Conservation (phyloP, 768 basidiomycete genomes). For the Pisolithus albus region DNA sequence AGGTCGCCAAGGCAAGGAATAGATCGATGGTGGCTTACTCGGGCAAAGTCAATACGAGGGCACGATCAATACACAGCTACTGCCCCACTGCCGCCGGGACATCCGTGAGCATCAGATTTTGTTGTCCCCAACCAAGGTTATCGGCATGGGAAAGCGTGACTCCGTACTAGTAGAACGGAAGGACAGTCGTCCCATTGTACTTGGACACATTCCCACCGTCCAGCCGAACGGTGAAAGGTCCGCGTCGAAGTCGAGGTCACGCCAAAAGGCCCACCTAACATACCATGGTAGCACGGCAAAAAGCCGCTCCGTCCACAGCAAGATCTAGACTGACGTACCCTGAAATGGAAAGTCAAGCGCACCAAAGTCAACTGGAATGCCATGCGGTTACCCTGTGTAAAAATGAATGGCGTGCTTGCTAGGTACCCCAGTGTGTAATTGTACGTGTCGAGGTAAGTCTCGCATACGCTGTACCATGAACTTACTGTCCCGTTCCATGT, state of each 20-base stretch:
- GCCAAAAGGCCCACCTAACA: constrained; percentile 38
- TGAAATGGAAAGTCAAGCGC: constrained; percentile 8
- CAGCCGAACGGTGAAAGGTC: constrained; percentile 31
- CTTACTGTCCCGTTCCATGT: constrained; percentile 37
- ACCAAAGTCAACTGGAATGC: background rate
- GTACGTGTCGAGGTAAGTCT: background rate
- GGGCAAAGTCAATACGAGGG: constrained; percentile 15
- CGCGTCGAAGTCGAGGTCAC: constrained; percentile 30
- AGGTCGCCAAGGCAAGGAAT: background rate
- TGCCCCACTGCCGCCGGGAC: constrained; percentile 14
- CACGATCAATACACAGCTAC: constrained; percentile 29
- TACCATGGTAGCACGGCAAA: background rate
- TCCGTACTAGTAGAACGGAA: constrained; percentile 14
- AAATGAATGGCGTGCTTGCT: constrained; percentile 32
- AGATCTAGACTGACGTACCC: constrained; percentile 14
- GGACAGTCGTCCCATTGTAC: constrained; percentile 2
- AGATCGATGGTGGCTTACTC: constrained; percentile 6
- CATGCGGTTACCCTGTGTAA: constrained; percentile 26
- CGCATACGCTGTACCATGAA: background rate
- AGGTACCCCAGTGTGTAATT: constrained; percentile 28
- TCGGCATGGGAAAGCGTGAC: constrained; percentile 29
- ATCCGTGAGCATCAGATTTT: constrained; percentile 30
- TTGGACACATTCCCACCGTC: constrained; percentile 22
- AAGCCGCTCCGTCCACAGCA: background rate
- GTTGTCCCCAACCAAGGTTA: constrained; percentile 34